Percentiles rank a stretch among this genome's conserved stretches.
Conservation (phyloP, 192 early-diverging fungal genomes). For the Coemansia sp. region DNA sequence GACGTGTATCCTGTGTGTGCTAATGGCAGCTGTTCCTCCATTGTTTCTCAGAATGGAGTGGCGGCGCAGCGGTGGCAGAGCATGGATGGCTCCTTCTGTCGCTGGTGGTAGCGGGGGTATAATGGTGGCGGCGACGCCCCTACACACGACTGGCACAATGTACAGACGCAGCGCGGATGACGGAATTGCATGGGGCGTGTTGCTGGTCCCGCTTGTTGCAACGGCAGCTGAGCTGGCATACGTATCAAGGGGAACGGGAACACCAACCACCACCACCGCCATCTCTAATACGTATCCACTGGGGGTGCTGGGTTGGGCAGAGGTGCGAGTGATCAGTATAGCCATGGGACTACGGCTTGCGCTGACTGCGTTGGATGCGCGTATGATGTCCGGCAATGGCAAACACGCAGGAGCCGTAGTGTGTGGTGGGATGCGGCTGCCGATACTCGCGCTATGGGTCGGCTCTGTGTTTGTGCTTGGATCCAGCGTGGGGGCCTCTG, state of each 20-base stretch:
- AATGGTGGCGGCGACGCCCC: neutral
- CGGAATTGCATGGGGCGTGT: slow-evolving; percentile 32
- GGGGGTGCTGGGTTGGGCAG: neutral
- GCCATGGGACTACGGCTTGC: slow-evolving; percentile 3
- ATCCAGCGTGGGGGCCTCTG: neutral
- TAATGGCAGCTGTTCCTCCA: neutral
- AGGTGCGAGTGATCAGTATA: neutral
- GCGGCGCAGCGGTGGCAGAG: neutral
- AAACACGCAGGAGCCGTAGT: neutral
- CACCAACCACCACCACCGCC: too few species aligned
- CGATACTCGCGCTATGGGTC: slow-evolving; percentile 5
- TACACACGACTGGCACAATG: slow-evolving; percentile 1
- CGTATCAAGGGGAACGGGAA: neutral
- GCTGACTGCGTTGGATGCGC: neutral
- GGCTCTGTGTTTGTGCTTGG: neutral
- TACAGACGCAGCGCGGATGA: slow-evolving; percentile 29
- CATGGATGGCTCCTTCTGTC: neutral
- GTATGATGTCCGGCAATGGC: neutral
- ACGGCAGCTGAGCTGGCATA: slow-evolving; percentile 8
- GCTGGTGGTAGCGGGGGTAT: neutral
- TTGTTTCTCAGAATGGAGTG: slow-evolving; percentile 8
- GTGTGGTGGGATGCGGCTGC: neutral
- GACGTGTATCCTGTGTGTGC: neutral
- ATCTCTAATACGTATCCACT: neutral
- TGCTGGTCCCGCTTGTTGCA: slow-evolving; percentile 36